These are phyloP conservation scores for Aspergillus sp. DNA, from an alignment of 2,329 filamentous ascomycete genomes.

Conservation along the genomic window DNA sequence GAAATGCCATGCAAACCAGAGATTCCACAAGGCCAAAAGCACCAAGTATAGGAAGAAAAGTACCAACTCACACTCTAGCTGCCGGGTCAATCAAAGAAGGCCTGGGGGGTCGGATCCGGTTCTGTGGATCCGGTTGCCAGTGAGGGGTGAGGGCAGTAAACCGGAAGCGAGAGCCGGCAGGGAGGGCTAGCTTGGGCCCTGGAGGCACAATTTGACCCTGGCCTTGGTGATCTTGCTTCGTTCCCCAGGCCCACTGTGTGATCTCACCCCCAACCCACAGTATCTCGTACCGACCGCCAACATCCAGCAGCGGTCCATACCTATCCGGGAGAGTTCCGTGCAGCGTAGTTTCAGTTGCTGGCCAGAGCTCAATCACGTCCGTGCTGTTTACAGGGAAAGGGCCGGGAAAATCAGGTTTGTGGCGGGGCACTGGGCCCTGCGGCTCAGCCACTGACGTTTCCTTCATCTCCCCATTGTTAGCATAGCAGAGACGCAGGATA, in stretches of 20 bases:
- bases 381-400: no score
- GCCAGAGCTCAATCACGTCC: no score
- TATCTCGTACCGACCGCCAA: constrained; percentile 1
- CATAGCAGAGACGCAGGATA: no score
- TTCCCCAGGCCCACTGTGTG: not conserved
- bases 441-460: no score
- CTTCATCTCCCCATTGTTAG: no score
- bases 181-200: not conserved
- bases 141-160: not conserved
- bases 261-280: not conserved
- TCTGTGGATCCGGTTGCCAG: not conserved
- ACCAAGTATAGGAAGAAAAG: not conserved
- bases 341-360: no score
- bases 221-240: not conserved
- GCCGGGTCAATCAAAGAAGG: not conserved
- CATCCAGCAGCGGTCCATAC: no score
- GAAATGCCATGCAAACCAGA: not conserved
- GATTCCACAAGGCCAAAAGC: no score
- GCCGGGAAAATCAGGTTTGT: no score
- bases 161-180: not conserved
- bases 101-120: not conserved
- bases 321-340: no score
- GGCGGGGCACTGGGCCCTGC: no score
- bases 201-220: not conserved
- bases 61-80: not conserved